These are phyloP conservation scores for Ceratobasidium sp. DNA, from an alignment of 1,284 basidiomycete species.

Conservation along the genomic window DNA sequence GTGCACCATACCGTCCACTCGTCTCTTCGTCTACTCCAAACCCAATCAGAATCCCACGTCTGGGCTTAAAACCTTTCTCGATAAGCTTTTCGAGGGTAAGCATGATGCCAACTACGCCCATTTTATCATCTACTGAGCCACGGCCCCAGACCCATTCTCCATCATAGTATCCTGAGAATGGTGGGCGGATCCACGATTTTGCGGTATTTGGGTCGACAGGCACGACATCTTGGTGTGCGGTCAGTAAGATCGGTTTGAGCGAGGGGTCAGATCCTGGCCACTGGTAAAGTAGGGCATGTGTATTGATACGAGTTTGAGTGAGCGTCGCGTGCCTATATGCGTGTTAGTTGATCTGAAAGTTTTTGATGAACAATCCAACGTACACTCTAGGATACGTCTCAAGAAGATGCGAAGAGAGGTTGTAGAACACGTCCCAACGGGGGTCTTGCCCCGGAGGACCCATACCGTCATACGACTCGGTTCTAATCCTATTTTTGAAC, in stretches of 20 bases:
- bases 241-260: slow-evolving; percentile 53
- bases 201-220: slow-evolving; percentile 57
- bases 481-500: slow-evolving; percentile 39
- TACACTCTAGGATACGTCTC: slow-evolving; percentile 50
- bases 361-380: no score
- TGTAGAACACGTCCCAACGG: slow-evolving; percentile 49
- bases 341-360: not conserved
- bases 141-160: slow-evolving; percentile 60
- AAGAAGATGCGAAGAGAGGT: slow-evolving; percentile 52
- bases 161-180: slow-evolving; percentile 57
- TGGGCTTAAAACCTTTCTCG: slow-evolving; percentile 53
- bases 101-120: slow-evolving; percentile 45
- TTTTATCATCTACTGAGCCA: slow-evolving; percentile 56
- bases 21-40: slow-evolving; percentile 62
- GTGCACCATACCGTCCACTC: slow-evolving; percentile 48
- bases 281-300: slow-evolving; percentile 53
- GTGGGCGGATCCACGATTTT: slow-evolving; percentile 56
- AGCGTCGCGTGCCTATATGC: slow-evolving; percentile 46
- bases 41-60: slow-evolving; percentile 54
- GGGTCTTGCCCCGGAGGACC: slow-evolving; percentile 48
- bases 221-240: slow-evolving; percentile 58
- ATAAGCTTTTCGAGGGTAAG: slow-evolving; percentile 54
- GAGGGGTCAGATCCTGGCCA: slow-evolving; percentile 52
- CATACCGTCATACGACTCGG: slow-evolving; percentile 54
- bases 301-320: slow-evolving; percentile 53